Percentiles rank a stretch among this genome's conserved stretches.
phyloP scores from a whole-genome alignment of 2,329 filamentous ascomycete species.

The Thielaviopsis euricoi region DNA sequence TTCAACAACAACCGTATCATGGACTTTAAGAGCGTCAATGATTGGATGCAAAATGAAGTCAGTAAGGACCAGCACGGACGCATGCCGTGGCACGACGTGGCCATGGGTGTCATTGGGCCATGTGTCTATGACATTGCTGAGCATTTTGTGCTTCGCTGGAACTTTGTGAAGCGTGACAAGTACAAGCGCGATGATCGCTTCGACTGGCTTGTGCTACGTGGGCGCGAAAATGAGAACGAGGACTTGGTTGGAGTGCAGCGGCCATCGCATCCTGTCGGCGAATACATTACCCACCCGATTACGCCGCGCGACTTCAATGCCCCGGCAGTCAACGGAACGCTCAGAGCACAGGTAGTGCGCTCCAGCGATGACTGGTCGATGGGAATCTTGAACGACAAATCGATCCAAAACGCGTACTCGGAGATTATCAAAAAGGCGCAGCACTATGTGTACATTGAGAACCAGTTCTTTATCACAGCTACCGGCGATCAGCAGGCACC shows the following conservation, averaged over 20 bases:
- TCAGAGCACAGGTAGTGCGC: constrained; percentile 72
- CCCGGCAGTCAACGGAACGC: constrained; percentile 48
- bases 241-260: constrained; percentile 78
- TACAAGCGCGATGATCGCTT: constrained; percentile 78
- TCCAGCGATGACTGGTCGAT: constrained; percentile 90
- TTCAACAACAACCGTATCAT: constrained; percentile 96
- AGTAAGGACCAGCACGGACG: constrained; percentile 81
- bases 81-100: constrained; percentile 97
- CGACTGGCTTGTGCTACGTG: constrained; percentile 71
- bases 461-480: constrained; percentile 95
- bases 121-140: constrained; percentile 89
- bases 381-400: constrained; percentile 69
- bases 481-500: constrained; percentile 78
- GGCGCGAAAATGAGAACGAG: constrained; percentile 60
- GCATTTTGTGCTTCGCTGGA: constrained; percentile 90
- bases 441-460: constrained; percentile 95
- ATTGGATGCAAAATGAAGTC: constrained; percentile 88
- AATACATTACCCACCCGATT: constrained; percentile 69
- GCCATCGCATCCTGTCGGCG: constrained; percentile 75
- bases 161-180: constrained; percentile 93
- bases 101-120: constrained; percentile 80
- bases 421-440: constrained; percentile 76
- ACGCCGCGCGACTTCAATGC: constrained; percentile 51
- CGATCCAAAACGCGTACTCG: constrained; percentile 73
- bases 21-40: constrained; percentile 80